Evolutionary conservation across 805 yeast species (phyloP).

Genomic region (Yarrowia sp.): DNA sequence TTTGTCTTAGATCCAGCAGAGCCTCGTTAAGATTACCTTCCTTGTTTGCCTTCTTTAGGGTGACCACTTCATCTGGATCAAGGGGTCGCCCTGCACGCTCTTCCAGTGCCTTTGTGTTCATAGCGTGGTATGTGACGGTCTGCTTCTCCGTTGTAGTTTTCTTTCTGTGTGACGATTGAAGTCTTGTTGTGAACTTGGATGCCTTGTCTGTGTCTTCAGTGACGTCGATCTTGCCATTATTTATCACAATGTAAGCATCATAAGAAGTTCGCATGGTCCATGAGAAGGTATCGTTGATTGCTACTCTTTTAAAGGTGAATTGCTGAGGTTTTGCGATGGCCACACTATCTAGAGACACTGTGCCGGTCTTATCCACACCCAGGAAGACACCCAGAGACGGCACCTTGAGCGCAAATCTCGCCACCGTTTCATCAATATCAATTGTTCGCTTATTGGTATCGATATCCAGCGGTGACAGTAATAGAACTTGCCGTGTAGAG

Average conservation of each 20-base stretch:
- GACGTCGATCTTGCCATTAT: slow-evolving; percentile 29
- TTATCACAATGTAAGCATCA: slow-evolving; percentile 28
- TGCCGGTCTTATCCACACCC: slow-evolving; percentile 29
- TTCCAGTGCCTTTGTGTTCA: slow-evolving; percentile 31
- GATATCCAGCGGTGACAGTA: slow-evolving; percentile 30
- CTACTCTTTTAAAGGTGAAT: slow-evolving; percentile 28
- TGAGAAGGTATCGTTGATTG: slow-evolving; percentile 25
- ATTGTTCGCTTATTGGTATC: slow-evolving; percentile 26
- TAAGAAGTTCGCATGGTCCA: slow-evolving; percentile 32
- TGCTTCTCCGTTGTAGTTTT: slow-evolving; percentile 20
- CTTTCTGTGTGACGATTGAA: slow-evolving; percentile 32
- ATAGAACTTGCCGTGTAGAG: slow-evolving; percentile 39
- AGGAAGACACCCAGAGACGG: slow-evolving; percentile 36
- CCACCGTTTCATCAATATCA: slow-evolving; percentile 11
- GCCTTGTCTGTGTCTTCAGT: slow-evolving; percentile 30
- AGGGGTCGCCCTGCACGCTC: slow-evolving; percentile 33
- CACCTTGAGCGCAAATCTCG: slow-evolving; percentile 34
- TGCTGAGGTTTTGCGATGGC: slow-evolving; percentile 39
- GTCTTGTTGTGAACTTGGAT: slow-evolving; percentile 30
- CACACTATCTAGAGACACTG: slow-evolving; percentile 34
- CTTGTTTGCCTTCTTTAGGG: slow-evolving; percentile 32
- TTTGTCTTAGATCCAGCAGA: slow-evolving; percentile 36
- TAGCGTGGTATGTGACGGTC: slow-evolving; percentile 9
- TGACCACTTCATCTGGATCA: slow-evolving; percentile 30
- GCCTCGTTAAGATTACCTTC: slow-evolving; percentile 42